phyloP scores from a whole-genome alignment of 805 yeast species.

The Wickerhamiella vanderwaltii region DNA sequence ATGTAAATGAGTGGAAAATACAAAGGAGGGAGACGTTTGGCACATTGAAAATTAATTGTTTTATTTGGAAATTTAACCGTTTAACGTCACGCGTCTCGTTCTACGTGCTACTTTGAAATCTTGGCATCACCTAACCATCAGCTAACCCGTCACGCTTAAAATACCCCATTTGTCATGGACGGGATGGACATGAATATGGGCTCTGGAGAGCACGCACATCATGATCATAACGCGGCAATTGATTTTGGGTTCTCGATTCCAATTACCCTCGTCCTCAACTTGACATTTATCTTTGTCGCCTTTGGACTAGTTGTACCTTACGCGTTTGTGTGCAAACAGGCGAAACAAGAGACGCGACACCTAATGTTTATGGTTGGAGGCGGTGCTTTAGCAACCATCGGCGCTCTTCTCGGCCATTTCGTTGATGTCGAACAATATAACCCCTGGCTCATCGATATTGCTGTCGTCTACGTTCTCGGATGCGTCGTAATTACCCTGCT shows the following conservation, averaged over 20 bases:
- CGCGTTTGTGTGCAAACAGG: slow-evolving; percentile 32
- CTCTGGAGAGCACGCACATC: slow-evolving; percentile 3
- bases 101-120: too few relatives aligned
- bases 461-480: slow-evolving; percentile 24
- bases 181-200: slow-evolving; percentile 11
- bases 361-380: slow-evolving; percentile 30
- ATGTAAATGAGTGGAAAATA: too few relatives aligned
- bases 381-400: slow-evolving; percentile 27
- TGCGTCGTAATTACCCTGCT: slow-evolving; percentile 29
- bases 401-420: slow-evolving; percentile 31
- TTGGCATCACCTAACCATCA: too few relatives aligned
- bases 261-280: slow-evolving; percentile 23
- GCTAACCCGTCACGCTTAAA: too few relatives aligned
- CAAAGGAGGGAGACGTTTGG: too few relatives aligned
- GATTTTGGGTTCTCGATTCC: slow-evolving; percentile 16
- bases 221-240: slow-evolving; percentile 16
- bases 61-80: too few relatives aligned
- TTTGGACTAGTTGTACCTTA: slow-evolving; percentile 32
- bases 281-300: slow-evolving; percentile 27
- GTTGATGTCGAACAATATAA: slow-evolving; percentile 27
- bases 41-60: too few relatives aligned
- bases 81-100: too few relatives aligned
- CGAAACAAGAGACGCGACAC: slow-evolving; percentile 27
- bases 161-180: too few relatives aligned
- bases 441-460: slow-evolving; percentile 27